Percentiles rank a stretch among this genome's conserved stretches.
These are phyloP conservation scores for Phalaenopsis equestris DNA, from an alignment of 106 monocot genomes.

Conservation along the genomic window DNA sequence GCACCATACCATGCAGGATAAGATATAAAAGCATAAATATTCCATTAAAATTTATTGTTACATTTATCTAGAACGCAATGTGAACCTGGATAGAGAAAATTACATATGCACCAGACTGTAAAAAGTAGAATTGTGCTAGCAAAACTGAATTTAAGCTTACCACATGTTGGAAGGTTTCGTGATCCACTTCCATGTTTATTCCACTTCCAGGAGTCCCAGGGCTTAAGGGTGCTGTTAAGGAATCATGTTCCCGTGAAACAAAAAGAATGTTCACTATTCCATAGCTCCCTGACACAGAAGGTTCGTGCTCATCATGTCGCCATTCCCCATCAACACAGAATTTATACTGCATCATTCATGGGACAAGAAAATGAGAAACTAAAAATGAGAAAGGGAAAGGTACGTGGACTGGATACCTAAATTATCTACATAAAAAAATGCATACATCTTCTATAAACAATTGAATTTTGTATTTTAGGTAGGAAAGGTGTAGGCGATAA, in stretches of 20 bases:
- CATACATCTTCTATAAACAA: not conserved
- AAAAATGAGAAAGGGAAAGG: not conserved
- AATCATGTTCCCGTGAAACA: conserved; percentile 47
- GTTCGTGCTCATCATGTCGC: conserved; percentile 80
- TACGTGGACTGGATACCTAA: not conserved
- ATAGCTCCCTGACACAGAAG: conserved; percentile 46
- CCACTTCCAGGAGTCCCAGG: conserved; percentile 26
- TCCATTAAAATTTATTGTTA: not conserved
- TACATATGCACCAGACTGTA: not conserved
- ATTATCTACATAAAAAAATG: not conserved
- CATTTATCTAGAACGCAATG: not conserved
- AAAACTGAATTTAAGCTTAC: conserved; percentile 27
- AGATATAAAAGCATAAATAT: not conserved
- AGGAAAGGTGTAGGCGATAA: not conserved
- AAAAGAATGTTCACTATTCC: conserved; percentile 78
- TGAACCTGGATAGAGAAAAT: not conserved
- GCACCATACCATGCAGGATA: not conserved
- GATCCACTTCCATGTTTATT: conserved; percentile 80
- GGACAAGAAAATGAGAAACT: not conserved
- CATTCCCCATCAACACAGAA: conserved; percentile 95
- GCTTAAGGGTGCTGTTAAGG: conserved; percentile 23
- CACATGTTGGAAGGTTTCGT: conserved; percentile 40
- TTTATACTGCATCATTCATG: conserved; percentile 62
- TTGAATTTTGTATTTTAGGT: not conserved
- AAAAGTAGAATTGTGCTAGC: not conserved